A percentile compares a stretch with the other conserved stretches of the same genome.
Evolutionary conservation across 202 grass and related monocot species (phyloP).

Genomic region (Carex arenaria): DNA sequence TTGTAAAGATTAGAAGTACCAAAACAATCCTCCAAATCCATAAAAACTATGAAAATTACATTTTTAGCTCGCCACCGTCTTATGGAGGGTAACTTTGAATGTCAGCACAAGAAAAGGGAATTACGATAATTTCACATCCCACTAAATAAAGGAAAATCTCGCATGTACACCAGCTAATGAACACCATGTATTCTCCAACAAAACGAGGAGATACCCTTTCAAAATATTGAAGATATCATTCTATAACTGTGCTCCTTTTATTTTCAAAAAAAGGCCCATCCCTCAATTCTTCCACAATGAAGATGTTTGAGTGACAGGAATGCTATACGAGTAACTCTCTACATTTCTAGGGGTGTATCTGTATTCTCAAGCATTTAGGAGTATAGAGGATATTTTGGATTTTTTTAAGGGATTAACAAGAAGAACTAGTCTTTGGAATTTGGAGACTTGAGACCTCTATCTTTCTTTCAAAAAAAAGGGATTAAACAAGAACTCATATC

Average conservation of each 20-base stretch:
- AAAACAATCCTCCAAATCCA: not conserved
- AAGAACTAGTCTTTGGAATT: no score
- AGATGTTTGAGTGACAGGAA: not conserved
- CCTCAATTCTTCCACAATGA: not conserved
- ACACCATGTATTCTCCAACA: not conserved
- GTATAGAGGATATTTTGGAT: not conserved
- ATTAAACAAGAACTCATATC: not conserved
- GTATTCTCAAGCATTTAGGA: not conserved
- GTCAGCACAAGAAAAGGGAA: not conserved
- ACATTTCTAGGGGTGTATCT: not conserved
- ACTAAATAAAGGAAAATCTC: conserved; percentile 1
- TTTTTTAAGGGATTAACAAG: not conserved
- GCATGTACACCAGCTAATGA: not conserved
- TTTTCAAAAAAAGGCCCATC: not conserved
- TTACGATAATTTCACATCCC: not conserved
- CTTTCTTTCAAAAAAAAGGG: not conserved
- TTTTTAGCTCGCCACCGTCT: not conserved
- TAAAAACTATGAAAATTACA: not conserved
- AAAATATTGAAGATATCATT: not conserved
- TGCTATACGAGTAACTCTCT: not conserved
- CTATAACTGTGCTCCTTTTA: not conserved
- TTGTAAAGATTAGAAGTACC: not conserved
- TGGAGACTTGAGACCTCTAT: no score
- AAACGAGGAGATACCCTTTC: not conserved
- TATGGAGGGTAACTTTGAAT: not conserved